Base-by-base conservation (phyloP, 768 basidiomycete species). In the Podaxis pistillaris region DNA sequence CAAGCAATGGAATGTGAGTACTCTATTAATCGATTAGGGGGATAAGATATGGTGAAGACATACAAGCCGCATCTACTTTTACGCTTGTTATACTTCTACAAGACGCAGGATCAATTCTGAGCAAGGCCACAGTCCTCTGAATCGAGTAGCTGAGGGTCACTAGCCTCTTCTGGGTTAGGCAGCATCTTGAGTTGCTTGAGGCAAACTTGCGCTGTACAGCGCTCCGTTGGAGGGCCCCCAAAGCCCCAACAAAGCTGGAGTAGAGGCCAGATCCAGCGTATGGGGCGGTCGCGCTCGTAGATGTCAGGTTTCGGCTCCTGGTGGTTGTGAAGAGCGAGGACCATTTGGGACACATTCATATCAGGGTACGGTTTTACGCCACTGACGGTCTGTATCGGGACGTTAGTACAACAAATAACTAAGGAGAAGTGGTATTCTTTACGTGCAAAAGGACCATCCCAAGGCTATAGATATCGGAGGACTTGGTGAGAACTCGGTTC, bases 371-470 rank as follows among this genome's bases (percentile, higher is more conserved):
- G 58, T 11, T 22, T n/a, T 13, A 9, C 6, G 4, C 49, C 49
- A 15, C 58, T 60, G 33, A 60, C 8, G 13, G 51, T 37, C 58
- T 60, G 12, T 22, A 8, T 1, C 13, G 19, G 26, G 12, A 15
- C 3, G 30, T 37, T 17, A 40, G 9, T 36, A 17, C 7, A 22
- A 1, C 9, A 37, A 50, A 4, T 24, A 13, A 36, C 30, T n/a
- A n/a, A 22, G 1, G 24, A n/a, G 44, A 33, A 17, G n/a, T 19
- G 3, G 19, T 24, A 8, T 12, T 3, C 44, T 33, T 15, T 41
- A 60, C 58, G 37, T 60, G 49, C 6, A 60, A 36, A 22, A 60
- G 19, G 36, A 60, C 58, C 58, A 60, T 60, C 17, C 58, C 58
- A 9, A 60, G 58, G 17, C 58, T 60, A 13, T 28, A 60, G 19